Evolutionary conservation across 352 stramenopile genomes (phyloP), one percentile per base, ranked within the genome.

Genomic region (Aphanomyces stellatus): DNA sequence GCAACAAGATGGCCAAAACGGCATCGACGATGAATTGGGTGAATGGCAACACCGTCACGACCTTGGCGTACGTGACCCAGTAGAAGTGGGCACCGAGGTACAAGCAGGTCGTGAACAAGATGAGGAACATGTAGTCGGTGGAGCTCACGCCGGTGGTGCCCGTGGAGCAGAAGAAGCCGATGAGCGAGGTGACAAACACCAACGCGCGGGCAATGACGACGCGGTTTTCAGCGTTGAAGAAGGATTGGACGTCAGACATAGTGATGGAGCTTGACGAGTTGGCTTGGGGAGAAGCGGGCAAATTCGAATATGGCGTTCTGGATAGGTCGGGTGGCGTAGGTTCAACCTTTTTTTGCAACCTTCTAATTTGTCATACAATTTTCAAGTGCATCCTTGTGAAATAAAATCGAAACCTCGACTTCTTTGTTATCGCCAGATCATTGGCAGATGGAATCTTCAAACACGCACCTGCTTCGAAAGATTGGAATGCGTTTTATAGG

Each of bases 141-240:
- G n/a, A 17, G 31, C 8, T 19, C 4, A 55, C 13, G 13, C 59
- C 59, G 6, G 59, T 65, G 11, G 56, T 35, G 27, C 19, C 30
- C 5, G 59, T 65, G 42, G 19, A n/a, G 30, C 27, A 43, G 46
- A 65, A 65, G 33, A 65, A 65, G 19, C 34, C 35, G 46, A 65
- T 56, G 33, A 53, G 19, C 46, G 46, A 30, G 8, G 46, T 28
- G 17, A 53, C 2, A 3, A 53, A 19, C 46, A 53, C 46, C 8
- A 8, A 8, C 8, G 10, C 19, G 25, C 46, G 46, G 7, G 46
- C 46, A 3, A 53, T 8, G 46, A 53, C 46, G 46, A 53, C 46
- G 17, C 24, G 17, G 37, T 46, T 46, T 11, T 0, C 2, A 2
- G 37, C 11, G 46, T 53, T 43, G 8, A 17, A 43, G 37, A 43